Percentiles rank a stretch among this genome's conserved stretches.
These are phyloP conservation scores for Aspergillus chevalieri DNA, from an alignment of 2,329 filamentous ascomycete species.

Conservation along the genomic window DNA sequence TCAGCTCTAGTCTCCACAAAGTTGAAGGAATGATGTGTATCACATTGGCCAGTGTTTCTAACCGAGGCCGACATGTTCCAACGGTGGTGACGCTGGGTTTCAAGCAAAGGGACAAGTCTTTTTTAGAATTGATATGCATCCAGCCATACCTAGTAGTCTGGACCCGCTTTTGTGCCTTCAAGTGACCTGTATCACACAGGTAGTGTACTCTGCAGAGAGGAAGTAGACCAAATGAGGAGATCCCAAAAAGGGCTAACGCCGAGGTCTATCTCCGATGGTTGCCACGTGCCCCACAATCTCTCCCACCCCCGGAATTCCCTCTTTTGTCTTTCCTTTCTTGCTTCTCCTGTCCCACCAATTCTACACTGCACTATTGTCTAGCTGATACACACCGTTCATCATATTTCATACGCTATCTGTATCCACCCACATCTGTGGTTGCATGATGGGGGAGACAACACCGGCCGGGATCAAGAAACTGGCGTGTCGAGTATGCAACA, in stretches of 20 bases:
- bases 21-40: not conserved
- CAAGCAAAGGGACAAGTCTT: not conserved
- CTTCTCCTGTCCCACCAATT: not conserved
- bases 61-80: not conserved
- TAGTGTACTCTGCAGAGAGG: not conserved
- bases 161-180: not conserved
- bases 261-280: constrained; percentile 3
- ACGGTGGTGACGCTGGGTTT: not conserved
- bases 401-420: too few relatives aligned
- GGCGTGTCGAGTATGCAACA: constrained; percentile 36
- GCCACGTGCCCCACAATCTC: constrained; percentile 19
- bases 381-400: too few relatives aligned
- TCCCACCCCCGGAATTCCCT: constrained; percentile 9
- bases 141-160: not conserved
- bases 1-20: not conserved
- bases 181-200: not conserved
- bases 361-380: too few relatives aligned
- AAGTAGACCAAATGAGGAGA: not conserved
- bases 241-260: not conserved
- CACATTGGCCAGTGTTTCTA: not conserved
- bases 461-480: constrained; percentile 21
- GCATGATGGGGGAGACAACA: constrained; percentile 5
- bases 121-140: not conserved
- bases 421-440: constrained; percentile 1
- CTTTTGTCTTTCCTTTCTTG: not conserved